A percentile compares a stretch with the other conserved stretches of the same genome.
These are phyloP conservation scores for Leishmania aethiopica DNA, from an alignment of 208 protist genomes.

Conservation along the genomic window DNA sequence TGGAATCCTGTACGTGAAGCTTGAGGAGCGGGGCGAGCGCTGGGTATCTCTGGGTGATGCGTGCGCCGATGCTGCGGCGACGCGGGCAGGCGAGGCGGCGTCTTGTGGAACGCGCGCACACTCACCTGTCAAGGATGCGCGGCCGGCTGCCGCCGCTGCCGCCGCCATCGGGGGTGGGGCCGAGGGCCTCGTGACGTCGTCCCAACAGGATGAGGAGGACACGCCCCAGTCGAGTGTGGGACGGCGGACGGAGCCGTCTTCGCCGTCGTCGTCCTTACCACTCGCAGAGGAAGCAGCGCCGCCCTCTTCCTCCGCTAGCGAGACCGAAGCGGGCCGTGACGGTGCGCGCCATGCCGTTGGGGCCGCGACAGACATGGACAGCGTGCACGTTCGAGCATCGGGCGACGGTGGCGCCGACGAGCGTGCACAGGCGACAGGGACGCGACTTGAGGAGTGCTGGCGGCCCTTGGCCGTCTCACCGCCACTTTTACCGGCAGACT, in stretches of 20 bases:
- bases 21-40: conserved; percentile 15
- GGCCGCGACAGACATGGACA: background rate
- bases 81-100: background rate
- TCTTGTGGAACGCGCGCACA: background rate
- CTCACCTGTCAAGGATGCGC: background rate
- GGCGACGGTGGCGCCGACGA: background rate
- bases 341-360: background rate
- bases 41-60: conserved; percentile 13
- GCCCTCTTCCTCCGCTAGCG: background rate
- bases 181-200: background rate
- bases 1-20: conserved; percentile 10
- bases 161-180: background rate
- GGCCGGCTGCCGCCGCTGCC: background rate
- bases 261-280: background rate
- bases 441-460: conserved; percentile 26
- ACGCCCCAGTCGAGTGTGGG: background rate
- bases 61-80: background rate
- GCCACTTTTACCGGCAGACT: conserved; percentile 15
- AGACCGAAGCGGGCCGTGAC: background rate
- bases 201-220: background rate
- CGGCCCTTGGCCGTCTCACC: conserved; percentile 19
- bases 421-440: background rate
- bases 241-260: conserved; percentile 5
- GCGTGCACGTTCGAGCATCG: background rate
- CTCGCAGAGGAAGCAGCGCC: background rate